A percentile compares a stretch with the other conserved stretches of the same genome.
Evolutionary conservation across 495 filamentous ascomycete genomes (phyloP).

Genomic region (Podospora fimiseda): DNA sequence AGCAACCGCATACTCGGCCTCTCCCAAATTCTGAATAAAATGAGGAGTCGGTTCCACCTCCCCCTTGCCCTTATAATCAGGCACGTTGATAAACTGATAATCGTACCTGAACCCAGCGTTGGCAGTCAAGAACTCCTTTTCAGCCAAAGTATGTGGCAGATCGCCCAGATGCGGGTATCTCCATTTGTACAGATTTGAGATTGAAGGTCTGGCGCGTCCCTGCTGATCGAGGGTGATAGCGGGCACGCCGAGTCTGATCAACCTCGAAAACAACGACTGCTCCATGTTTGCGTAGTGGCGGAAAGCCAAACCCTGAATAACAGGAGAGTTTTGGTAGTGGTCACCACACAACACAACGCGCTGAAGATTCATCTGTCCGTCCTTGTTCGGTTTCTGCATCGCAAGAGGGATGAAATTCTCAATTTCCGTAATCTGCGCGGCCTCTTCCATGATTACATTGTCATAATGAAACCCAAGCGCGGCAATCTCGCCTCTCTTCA

Average conservation of each 20-base stretch:
- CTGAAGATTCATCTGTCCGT: slow-evolving; percentile 69
- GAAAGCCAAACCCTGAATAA: slow-evolving; percentile 95
- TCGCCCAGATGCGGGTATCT: slow-evolving; percentile 78
- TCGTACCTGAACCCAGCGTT: slow-evolving; percentile 92
- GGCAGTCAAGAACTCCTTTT: slow-evolving; percentile 66
- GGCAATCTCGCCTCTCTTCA: slow-evolving; percentile 88
- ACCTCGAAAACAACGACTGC: slow-evolving; percentile 86
- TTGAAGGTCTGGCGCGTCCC: slow-evolving; percentile 77
- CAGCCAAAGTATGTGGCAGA: slow-evolving; percentile 62
- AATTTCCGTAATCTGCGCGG: slow-evolving; percentile 95
- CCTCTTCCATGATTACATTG: slow-evolving; percentile 98
- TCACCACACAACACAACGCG: slow-evolving; percentile 90
- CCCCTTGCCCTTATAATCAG: slow-evolving; percentile 85
- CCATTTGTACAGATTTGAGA: slow-evolving; percentile 90
- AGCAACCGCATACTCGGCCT: slow-evolving; percentile 94
- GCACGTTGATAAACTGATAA: slow-evolving; percentile 95
- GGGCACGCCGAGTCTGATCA: slow-evolving; percentile 86
- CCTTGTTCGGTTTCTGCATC: slow-evolving; percentile 67
- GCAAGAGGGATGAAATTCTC: slow-evolving; percentile 93
- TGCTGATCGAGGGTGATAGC: slow-evolving; percentile 86
- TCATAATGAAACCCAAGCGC: slow-evolving; percentile 92
- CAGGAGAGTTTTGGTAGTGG: slow-evolving; percentile 92
- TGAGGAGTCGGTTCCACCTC: slow-evolving; percentile 91
- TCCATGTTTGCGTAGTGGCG: slow-evolving; percentile 92
- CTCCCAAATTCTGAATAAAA: slow-evolving; percentile 94